phyloP scores from a whole-genome alignment of 2,329 filamentous ascomycete genomes.

The Tolypocladium amazonense region DNA sequence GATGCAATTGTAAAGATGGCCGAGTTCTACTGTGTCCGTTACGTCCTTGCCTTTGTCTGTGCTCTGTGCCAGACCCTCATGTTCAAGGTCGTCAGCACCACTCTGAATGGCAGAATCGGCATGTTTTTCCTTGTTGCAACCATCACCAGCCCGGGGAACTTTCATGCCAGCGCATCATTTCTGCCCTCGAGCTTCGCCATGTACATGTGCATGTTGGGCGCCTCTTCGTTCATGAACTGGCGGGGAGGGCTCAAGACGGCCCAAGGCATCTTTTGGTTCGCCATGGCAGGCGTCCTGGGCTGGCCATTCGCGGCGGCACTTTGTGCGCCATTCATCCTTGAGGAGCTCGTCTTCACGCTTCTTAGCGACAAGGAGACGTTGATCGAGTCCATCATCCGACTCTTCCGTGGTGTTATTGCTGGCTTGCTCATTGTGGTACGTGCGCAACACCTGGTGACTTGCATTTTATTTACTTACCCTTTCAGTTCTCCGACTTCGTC shows the following conservation, averaged over 20 bases:
- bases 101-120: conserved; percentile 73
- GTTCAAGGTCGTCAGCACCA: conserved; percentile 65
- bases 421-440: conserved; percentile 61
- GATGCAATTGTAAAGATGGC: conserved; percentile 29
- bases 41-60: conserved; percentile 63
- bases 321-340: conserved; percentile 66
- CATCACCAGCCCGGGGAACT: conserved; percentile 79
- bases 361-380: conserved; percentile 48
- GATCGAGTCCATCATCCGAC: conserved; percentile 46
- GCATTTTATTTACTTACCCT: neutral
- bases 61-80: conserved; percentile 74
- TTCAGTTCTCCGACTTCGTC: conserved; percentile 53
- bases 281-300: conserved; percentile 71
- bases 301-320: conserved; percentile 92
- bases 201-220: conserved; percentile 81
- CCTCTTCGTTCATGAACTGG: conserved; percentile 87
- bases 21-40: conserved; percentile 84
- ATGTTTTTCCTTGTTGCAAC: conserved; percentile 73
- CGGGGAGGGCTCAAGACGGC: conserved; percentile 68
- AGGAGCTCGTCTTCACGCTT: conserved; percentile 55
- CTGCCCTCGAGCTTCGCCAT: conserved; percentile 94
- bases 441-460: conserved; percentile 1
- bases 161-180: conserved; percentile 78
- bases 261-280: conserved; percentile 83
- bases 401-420: conserved; percentile 56